phyloP scores from a whole-genome alignment of 495 filamentous ascomycete genomes.

The Penicillium fimorum region DNA sequence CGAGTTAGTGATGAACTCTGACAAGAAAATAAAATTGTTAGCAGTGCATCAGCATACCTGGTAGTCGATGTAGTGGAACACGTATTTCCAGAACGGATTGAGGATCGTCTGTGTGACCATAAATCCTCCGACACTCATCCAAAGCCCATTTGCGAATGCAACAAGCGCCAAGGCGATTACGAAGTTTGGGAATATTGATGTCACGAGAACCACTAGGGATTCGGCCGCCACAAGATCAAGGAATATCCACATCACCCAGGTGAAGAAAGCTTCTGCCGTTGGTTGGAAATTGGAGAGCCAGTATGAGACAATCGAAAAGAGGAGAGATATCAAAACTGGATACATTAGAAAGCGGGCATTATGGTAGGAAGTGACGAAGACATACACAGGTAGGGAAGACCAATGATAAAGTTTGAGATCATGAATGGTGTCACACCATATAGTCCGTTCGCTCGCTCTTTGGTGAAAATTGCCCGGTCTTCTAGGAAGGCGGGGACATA shows the following conservation, averaged over 20 bases:
- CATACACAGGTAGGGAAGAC: conserved; percentile 68
- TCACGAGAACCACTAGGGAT: conserved; percentile 72
- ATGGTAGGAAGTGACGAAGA: background rate
- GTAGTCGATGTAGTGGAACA: conserved; percentile 82
- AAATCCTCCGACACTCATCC: conserved; percentile 84
- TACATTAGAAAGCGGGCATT: background rate
- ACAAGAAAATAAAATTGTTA: background rate
- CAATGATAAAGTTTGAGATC: conserved; percentile 76
- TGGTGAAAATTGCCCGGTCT: conserved; percentile 68
- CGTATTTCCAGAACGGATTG: conserved; percentile 82
- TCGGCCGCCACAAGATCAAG: conserved; percentile 79
- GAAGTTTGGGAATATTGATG: conserved; percentile 71
- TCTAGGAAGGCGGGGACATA: conserved; percentile 82
- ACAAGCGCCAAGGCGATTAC: conserved; percentile 72
- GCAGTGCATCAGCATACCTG: conserved; percentile 40
- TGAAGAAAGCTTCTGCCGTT: conserved; percentile 64
- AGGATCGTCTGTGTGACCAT: conserved; percentile 66
- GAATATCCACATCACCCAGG: conserved; percentile 84
- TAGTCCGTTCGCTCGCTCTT: conserved; percentile 79
- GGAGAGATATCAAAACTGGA: conserved; percentile 62
- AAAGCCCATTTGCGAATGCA: conserved; percentile 80
- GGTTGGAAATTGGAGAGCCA: conserved; percentile 77
- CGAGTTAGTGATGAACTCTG: background rate
- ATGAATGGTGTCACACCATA: conserved; percentile 72
- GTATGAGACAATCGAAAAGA: conserved; percentile 74